Base-by-base conservation (phyloP, 805 yeast species). In the Wickerhamiella brachini region DNA sequence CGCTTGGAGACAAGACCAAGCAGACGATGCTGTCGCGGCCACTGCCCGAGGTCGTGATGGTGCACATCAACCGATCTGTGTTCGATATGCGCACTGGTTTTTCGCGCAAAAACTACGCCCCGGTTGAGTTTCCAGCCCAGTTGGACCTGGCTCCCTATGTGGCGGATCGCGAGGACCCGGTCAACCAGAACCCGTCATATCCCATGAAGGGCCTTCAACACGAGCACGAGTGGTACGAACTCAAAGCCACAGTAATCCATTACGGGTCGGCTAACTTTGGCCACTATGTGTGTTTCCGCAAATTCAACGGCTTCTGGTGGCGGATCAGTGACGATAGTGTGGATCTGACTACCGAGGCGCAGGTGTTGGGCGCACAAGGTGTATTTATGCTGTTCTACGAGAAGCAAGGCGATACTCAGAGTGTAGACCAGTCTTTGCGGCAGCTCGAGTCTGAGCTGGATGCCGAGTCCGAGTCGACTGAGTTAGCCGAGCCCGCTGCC, bases 211-310 rank as follows among this genome's bases (percentile, higher is more conserved):
- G 57, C 18, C n/a, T 49, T 1, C 22, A 48, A 6, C 15, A 23
- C 2, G 54, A 45, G 2, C 24, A 37, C 10, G 57, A 54, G 26
- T 48, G 55, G 48, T 90, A 90, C 65, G 74, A 79, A 41, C 72
- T 90, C 54, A 85, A 85, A 62, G 85, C 96, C 0, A 93, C 85
- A 1, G 85, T 90, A 45, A 81, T 90, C 1, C 98, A 90, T 66
- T 89, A 83, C 64, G 98, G 98, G 47, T 84, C 95, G 0, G 97
- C 93, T 60, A 88, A 90, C 60, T 93, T 87, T 64, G 98, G 98
- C n/a, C 98, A 90, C 66, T 90, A 90, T 63, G 85, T 90, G 54
- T 87, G 94, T 43, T 90, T 77, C 68, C 78, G 97, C 61, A 82
- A 79, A 60, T 75, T 70, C 52, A 76, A 95, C 57, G 93, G 89